Base-by-base conservation (phyloP, 176 grass and related monocot genomes). In the sorghum (Sorghum bicolor) region DNA sequence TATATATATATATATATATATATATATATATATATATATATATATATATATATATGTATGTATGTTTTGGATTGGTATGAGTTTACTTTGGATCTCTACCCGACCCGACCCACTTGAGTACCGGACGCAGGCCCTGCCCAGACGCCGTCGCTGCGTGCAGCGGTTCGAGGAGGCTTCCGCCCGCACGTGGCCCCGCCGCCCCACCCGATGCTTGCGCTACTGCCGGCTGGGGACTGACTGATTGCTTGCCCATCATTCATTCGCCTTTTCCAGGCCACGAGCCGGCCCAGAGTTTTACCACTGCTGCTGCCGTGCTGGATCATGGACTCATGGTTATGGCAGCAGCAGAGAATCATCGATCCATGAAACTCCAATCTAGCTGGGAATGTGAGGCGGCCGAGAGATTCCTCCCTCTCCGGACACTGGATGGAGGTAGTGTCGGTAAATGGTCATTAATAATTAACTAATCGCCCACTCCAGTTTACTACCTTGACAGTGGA, bases 321-420 rank as follows among this genome's bases (percentile, higher is more conserved):
- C 16, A 50, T 19, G 15, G 16, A 1, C 9, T 17, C 5, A 16
- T 47, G 45, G 45, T 4, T 5, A 47, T 45, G 43, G 43, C 12
- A 14, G 43, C 43, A 50, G 47, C 47, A 6, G 50, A 22, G 50
- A 22, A 22, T 53, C 19, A 53, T 22, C 50, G 19, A 53, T 8
- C 2, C 19, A 52, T 52, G 17, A 52, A 52, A 48, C 45, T 48
- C 45, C 5, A 2, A 10, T n/a, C 45, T 0, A 17, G 10, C 40
- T 43, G 45, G 53, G 79, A 82, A 83, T 72, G 73, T 30, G 85
- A 77, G 79, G 44, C 31, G 77, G n/a, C 40, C 80, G 33, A 83
- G 20, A 82, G 64, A 63, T 77, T 77, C 16, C n/a, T n/a, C n/a
- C n/a, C 5, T 53, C 17, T 25, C 55, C 55, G 55, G 55, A 60